Evolutionary conservation across 306 rosid genomes (phyloP), one percentile per base, ranked within the genome.

Genomic region (Lupinus albus): DNA sequence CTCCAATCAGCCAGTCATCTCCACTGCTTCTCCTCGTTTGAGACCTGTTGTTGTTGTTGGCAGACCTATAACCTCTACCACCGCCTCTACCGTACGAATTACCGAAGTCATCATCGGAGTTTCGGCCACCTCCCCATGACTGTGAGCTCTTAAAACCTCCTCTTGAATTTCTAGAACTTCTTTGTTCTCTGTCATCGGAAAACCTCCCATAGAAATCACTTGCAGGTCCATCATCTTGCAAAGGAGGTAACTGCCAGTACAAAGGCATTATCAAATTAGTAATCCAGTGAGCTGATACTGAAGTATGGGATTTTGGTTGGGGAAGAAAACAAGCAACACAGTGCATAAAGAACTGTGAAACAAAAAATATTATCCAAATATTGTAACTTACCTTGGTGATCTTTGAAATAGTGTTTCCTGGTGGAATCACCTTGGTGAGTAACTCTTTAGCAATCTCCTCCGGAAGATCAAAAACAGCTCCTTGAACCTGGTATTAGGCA

Each of bases 381-480:
- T 54, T 45, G 72, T 17, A 9, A 46, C 52, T 64, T 46, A 91
- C 97, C 89, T 88, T 88, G 47, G 81, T 64, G 77, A 88, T 79
- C 82, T 79, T 84, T 75, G 87, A 51, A 59, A 91, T 74, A 36
- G 84, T 83, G 76, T 88, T 88, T 68, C 95, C 92, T 53, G 86
- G 78, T 39, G 95, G 95, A 14, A 81, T 21, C 8, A 84, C 81
- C 81, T 77, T 84, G 32, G 55, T 76, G 57, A 91, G 80, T 72
- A 91, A 78, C 83, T 86, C 89, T 61, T 76, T 88, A 15, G 97
- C 97, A 61, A 84, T 80, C 52, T 91, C 95, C 82, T 88, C 95
- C 2, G 97, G 92, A 65, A 91, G 84, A 84, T 91, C 92, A 68
- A 91, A 91, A 69, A 91, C 95, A 33, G 97, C 97, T 75, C 91